A percentile compares a stretch with the other conserved stretches of the same genome.
Evolutionary conservation across 192 early-diverging fungal genomes (phyloP).

Genomic region (Bifiguratus adelaidae): DNA sequence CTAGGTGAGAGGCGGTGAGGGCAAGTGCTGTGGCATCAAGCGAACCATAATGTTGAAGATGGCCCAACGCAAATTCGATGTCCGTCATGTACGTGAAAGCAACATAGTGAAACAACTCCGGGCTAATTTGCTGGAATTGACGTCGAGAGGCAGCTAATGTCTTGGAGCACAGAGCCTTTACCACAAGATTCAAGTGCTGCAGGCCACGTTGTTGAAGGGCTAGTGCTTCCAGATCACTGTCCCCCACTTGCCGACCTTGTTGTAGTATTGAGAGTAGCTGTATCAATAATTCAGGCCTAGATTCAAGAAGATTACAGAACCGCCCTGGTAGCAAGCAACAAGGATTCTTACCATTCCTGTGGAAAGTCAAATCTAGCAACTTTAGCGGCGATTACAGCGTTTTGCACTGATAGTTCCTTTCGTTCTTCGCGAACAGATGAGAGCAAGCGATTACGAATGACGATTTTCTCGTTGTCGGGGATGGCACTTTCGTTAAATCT

Average conservation of each 20-base stretch:
- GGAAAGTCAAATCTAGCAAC: slow-evolving; percentile 86
- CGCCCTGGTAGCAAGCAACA: background rate
- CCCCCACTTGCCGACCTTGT: slow-evolving; percentile 18
- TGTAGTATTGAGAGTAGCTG: slow-evolving; percentile 46
- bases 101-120: slow-evolving; percentile 56
- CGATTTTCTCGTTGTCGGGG: slow-evolving; percentile 53
- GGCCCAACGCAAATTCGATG: slow-evolving; percentile 36
- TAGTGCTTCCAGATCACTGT: slow-evolving; percentile 17
- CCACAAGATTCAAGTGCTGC: slow-evolving; percentile 60
- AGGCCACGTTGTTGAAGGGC: slow-evolving; percentile 60
- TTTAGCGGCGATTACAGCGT: slow-evolving; percentile 66
- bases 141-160: slow-evolving; percentile 51
- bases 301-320: no score
- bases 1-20: slow-evolving; percentile 29
- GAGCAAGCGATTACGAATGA: slow-evolving; percentile 53
- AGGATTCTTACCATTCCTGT: slow-evolving; percentile 63
- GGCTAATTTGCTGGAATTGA: slow-evolving; percentile 42
- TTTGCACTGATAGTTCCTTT: slow-evolving; percentile 61
- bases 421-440: slow-evolving; percentile 57
- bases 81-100: slow-evolving; percentile 55
- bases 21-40: slow-evolving; percentile 15
- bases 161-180: slow-evolving; percentile 65
- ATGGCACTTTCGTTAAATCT: slow-evolving; percentile 37
- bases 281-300: slow-evolving; percentile 50
- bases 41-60: slow-evolving; percentile 4